phyloP scores from a whole-genome alignment of 2,329 filamentous ascomycete species.

The Pseudogymnoascus sp. region DNA sequence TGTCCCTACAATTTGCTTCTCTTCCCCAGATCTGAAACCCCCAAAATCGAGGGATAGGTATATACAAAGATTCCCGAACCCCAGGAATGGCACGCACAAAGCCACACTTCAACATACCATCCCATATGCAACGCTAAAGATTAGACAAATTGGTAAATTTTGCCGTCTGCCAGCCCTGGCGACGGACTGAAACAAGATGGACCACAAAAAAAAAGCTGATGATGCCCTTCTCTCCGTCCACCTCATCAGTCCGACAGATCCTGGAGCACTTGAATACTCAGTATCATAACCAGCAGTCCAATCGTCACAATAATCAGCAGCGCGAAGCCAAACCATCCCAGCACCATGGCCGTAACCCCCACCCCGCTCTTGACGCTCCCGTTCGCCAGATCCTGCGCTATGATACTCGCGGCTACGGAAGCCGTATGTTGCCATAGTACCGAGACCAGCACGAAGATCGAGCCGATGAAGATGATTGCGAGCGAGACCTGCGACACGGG shows the following conservation, averaged over 20 bases:
- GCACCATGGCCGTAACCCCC: conserved; percentile 89
- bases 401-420: conserved; percentile 87
- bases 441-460: conserved; percentile 65
- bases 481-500: conserved; percentile 88
- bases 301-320: conserved; percentile 93
- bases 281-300: conserved; percentile 88
- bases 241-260: conserved; percentile 30
- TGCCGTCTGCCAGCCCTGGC: background rate
- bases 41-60: conserved; percentile 3
- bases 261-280: conserved; percentile 73
- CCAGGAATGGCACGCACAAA: background rate
- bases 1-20: conserved; percentile 1
- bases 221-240: background rate
- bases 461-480: conserved; percentile 78
- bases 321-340: conserved; percentile 96
- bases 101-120: background rate
- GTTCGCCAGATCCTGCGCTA: conserved; percentile 88
- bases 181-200: background rate
- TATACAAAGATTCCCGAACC: conserved; percentile 4
- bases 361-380: conserved; percentile 80
- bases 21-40: background rate
- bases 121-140: conserved; percentile 9
- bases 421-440: conserved; percentile 90
- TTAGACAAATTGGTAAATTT: background rate
- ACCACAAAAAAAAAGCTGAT: background rate